Base-by-base conservation (phyloP, 2,329 filamentous ascomycete genomes). In the Ilyonectria sp. region DNA sequence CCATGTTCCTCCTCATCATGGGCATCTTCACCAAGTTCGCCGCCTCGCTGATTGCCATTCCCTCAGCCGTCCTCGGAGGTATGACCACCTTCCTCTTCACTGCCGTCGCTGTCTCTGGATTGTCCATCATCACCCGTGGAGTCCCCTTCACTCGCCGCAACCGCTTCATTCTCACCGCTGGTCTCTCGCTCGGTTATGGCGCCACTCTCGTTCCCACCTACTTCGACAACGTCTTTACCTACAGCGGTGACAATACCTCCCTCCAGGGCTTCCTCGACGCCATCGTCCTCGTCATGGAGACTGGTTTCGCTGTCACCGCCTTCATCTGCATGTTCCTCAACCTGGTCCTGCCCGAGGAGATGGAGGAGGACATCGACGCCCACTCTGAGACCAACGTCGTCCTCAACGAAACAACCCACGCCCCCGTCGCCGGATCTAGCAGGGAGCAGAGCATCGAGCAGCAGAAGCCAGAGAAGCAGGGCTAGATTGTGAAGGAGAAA, bases 11-110 rank as follows among this genome's bases (percentile, higher is more conserved):
- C 11, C 81, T 96, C 68, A 79, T 96, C 71, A 94, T 94, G 89
- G 94, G 94, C 17, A 83, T 96, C 68, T 94, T 95, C 74, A 89
- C 92, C 72, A 96, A 96, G 80, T 95, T 95, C 73, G 93, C 93
- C 0, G 93, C 93, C 1, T 87, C 92, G 0, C 88, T 96, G 4
- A 92, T 94, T 5, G 88, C 93, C 5, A 95, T 96, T 70, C 93
- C 93, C 0, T 81, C 85, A 2, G 77, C 89, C 1, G 90, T 92
- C 1, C 85, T 92, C 2, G 91, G 90, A 43, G 91, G 90, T 54
- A 93, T 93, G 91, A 92, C 93, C 0, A 94, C 93, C 0, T 96
- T 96, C 79, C 86, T 96, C 23, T 96, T 95, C 82, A 87, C 86
- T 66, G 88, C 92, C 4, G 93, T 96, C 6, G 90, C 92, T 2